Conservation (phyloP, 2,329 filamentous ascomycete species). For the Paecilomyces dactylethromorphus region DNA sequence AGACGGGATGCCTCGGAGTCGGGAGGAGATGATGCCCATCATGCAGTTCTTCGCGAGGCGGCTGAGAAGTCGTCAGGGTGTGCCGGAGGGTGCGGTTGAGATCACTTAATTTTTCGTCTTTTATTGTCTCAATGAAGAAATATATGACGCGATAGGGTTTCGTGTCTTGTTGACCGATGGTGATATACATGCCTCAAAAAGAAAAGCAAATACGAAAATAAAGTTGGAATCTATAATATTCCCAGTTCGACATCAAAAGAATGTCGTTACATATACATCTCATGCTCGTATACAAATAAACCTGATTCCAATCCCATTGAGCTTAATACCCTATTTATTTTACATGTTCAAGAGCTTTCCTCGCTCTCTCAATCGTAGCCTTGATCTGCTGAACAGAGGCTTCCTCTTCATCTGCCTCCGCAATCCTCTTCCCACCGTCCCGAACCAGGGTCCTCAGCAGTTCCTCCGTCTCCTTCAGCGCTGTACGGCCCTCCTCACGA, state of each 20-base stretch:
- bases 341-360: conserved; percentile 38
- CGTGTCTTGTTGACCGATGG: neutral
- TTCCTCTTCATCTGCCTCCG: conserved; percentile 30
- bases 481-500: conserved; percentile 51
- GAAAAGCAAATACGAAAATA: neutral
- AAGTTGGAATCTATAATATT: no score
- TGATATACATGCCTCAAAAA: neutral
- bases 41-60: conserved; percentile 64
- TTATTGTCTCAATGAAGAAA: neutral
- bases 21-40: conserved; percentile 82
- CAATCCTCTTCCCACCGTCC: conserved; percentile 33
- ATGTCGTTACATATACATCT: neutral
- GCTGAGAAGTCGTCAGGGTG: conserved; percentile 37
- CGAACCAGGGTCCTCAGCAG: conserved; percentile 41
- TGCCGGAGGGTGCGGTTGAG: conserved; percentile 41
- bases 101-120: conserved; percentile 17
- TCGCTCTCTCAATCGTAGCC: conserved; percentile 40
- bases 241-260: no score
- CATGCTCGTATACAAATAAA: neutral
- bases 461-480: conserved; percentile 49
- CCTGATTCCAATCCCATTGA: neutral
- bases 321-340: conserved; percentile 8
- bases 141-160: neutral
- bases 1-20: conserved; percentile 74
- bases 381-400: conserved; percentile 34